Evolutionary conservation across 2,329 filamentous ascomycete genomes (phyloP), one percentile per base, ranked within the genome.

Genomic region (Ophiostoma ips): DNA sequence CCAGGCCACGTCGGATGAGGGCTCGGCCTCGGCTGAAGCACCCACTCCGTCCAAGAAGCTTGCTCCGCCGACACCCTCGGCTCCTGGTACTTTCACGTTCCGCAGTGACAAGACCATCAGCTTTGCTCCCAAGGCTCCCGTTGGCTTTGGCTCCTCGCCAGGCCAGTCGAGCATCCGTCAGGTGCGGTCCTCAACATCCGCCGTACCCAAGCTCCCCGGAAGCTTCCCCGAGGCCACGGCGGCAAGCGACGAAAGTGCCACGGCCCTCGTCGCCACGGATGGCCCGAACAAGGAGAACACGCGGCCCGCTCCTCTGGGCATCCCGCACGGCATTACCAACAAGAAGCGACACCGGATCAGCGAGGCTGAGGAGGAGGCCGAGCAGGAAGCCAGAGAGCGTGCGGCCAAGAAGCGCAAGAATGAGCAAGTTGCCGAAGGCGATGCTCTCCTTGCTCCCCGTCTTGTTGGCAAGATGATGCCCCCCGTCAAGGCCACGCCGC

Each of bases 31-130:
- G n/a, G 9, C 40, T 5, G 40, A 28, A 12, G 9, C 24, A 8
- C 40, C 12, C 3, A 30, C 40, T 30, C 40, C 40, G 15, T 30
- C 40, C 21, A 18, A 21, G 50, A 60, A 33, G 12, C 37, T 34
- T 5, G 44, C 45, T 1, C 43, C 55, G 36, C 57, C 59, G 10
- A 61, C 64, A 10, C 59, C 68, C 0, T 69, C 74, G 2, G 66
- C 70, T 5, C 72, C 79, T 3, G 72, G 77, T 16, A 75, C 72
- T 1, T 83, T 83, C 57, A 79, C 76, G 0, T 83, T 83, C 66
- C 76, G 79, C 43, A 79, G 72, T 57, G 79, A 82, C 54, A 76
- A 79, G 56, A 82, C 77, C 2, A 81, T 83, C 58, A 66, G 69
- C 51, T 80, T 83, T 56, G 70, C 68, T 35, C 62, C 64, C 31